phyloP scores from a whole-genome alignment of 2,329 filamentous ascomycete species.

The Juglanconis oblonga region DNA sequence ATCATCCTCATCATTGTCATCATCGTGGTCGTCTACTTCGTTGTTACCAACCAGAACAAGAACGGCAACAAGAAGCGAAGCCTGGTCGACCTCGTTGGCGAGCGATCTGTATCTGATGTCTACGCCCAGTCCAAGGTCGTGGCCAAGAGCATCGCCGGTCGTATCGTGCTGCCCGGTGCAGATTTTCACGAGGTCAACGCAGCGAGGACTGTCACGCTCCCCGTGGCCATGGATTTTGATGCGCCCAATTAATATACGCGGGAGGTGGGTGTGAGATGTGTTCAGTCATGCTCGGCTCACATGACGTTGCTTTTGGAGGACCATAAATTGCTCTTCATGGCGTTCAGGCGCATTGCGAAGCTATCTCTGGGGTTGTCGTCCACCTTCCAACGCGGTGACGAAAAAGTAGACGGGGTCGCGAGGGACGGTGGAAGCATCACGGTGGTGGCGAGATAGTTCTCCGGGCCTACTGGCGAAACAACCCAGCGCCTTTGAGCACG shows the following conservation, averaged over 20 bases:
- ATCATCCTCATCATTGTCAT: slow-evolving; percentile 51
- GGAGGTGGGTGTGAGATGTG: not conserved
- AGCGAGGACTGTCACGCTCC: not conserved
- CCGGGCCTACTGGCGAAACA: not conserved
- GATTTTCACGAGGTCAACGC: not conserved
- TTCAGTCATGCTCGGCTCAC: not conserved
- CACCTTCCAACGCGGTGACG: not conserved
- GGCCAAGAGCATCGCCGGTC: slow-evolving; percentile 15
- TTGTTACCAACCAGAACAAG: slow-evolving; percentile 30
- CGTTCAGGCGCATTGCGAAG: not conserved
- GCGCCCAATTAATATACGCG: not conserved
- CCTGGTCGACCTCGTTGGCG: slow-evolving; percentile 22
- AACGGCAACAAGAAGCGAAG: slow-evolving; percentile 29
- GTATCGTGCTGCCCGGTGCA: slow-evolving; percentile 6
- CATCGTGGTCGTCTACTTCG: slow-evolving; percentile 45
- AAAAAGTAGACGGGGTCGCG: not conserved
- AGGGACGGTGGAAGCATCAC: not conserved
- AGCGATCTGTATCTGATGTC: slow-evolving; percentile 19
- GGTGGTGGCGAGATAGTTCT: not conserved
- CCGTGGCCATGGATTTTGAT: slow-evolving; percentile 1
- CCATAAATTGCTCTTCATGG: not conserved
- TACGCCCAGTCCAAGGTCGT: slow-evolving; percentile 24
- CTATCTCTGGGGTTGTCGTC: not conserved
- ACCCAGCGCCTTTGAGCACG: not conserved
- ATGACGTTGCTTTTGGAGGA: not conserved